These are phyloP conservation scores for Russula virescens DNA, from an alignment of 768 basidiomycete species.

Conservation along the genomic window DNA sequence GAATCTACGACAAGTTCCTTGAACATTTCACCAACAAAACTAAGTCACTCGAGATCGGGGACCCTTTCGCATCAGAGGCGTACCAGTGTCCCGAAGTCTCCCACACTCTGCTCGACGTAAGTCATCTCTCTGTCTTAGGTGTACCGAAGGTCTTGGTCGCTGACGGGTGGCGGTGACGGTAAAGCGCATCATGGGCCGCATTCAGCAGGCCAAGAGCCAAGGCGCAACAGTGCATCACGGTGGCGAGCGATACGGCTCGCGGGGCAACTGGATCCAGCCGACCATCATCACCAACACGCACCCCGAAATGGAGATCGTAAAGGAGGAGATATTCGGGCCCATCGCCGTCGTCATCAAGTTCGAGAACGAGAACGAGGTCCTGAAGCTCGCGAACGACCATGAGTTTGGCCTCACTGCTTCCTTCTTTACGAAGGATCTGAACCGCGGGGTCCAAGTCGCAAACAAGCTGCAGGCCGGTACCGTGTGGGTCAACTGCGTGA, in stretches of 20 bases:
- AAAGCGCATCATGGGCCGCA: constrained; percentile 57
- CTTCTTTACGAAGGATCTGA: constrained; percentile 77
- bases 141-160: no score
- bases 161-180: no score
- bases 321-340: constrained; percentile 62
- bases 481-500: constrained; percentile 52
- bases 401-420: constrained; percentile 82
- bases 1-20: constrained; percentile 76
- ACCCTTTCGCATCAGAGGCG: constrained; percentile 55
- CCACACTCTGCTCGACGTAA: constrained; percentile 62
- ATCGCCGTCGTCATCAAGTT: constrained; percentile 65
- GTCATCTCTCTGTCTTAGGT: constrained; percentile 21
- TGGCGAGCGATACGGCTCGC: constrained; percentile 44
- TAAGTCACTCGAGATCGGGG: constrained; percentile 54
- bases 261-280: constrained; percentile 59
- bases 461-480: constrained; percentile 79
- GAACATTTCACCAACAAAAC: constrained; percentile 50
- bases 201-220: constrained; percentile 49
- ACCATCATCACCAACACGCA: constrained; percentile 57
- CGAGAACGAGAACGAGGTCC: constrained; percentile 53
- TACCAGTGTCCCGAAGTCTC: constrained; percentile 79
- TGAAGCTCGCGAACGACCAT: constrained; percentile 77
- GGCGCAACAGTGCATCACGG: constrained; percentile 54
- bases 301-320: constrained; percentile 51
- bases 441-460: constrained; percentile 64